Evolutionary conservation across 1,139 yeast genomes (phyloP), one percentile per base, ranked within the genome.

Genomic region (Blastobotrys illinoisensis): DNA sequence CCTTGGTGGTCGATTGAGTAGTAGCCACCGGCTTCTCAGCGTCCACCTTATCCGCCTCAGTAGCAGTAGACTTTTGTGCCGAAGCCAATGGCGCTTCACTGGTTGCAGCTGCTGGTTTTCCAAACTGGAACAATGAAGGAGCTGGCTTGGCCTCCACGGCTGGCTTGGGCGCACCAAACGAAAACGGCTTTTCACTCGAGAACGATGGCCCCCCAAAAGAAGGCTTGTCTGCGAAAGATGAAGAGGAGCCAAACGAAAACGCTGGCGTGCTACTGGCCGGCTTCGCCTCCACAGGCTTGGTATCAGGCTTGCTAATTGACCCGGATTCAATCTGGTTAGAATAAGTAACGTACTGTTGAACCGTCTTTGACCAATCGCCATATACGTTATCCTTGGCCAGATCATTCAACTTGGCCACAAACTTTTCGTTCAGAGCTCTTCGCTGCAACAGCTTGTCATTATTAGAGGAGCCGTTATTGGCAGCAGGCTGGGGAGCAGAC

Each of bases 401-500:
- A 40, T 73, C 71, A 40, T 72, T 72, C 49, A 89, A 68, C 28
- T 81, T 74, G 19, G 76, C 75, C 26, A 80, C 71, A 62, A 89
- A 86, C 57, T 78, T 81, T 23, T 80, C 79, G 67, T 88, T 88
- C 66, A 89, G 76, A 0, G 96, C 95, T 6, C 65, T 62, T 36
- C 57, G 54, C 28, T 60, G 59, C 21, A 68, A 50, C 18, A 55
- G 50, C 49, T 53, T 52, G 2, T 53, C 54, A 28, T 49, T 51
- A 28, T 32, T 46, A 16, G 48, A n/a, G 6, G 23, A 26, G 43
- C 47, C 47, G 24, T 40, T 24, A 50, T 13, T 49, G 48, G 47
- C 18, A 9, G 21, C 21, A 21, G 47, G 24, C 44, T 21, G 16
- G 6, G 50, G 14, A 13, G 49, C 14, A 13, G 52, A 47, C 24